Conservation (phyloP, 1,284 basidiomycete species). For the Schizopora paradoxa region DNA sequence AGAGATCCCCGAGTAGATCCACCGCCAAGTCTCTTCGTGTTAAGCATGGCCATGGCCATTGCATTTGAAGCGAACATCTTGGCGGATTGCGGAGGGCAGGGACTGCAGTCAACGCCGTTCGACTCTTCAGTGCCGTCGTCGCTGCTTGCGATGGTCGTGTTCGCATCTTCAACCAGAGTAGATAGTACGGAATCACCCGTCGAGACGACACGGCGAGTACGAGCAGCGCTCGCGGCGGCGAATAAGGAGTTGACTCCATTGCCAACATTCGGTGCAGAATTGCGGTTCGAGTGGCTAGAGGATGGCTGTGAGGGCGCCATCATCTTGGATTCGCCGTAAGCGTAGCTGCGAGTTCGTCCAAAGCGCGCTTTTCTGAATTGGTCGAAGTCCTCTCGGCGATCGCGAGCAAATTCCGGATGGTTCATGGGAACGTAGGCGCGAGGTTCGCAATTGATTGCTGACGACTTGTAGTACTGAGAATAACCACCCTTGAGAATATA, state of each 20-base stretch:
- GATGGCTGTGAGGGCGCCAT: conserved; percentile 25
- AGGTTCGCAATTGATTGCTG: conserved; percentile 71
- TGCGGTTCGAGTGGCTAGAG: conserved; percentile 26
- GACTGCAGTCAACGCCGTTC: conserved; percentile 69
- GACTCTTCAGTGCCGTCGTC: conserved; percentile 47
- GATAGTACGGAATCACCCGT: conserved; percentile 31
- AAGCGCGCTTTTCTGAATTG: conserved; percentile 88
- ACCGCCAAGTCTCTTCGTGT: conserved; percentile 3
- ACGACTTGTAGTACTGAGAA: conserved; percentile 76
- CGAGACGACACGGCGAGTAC: conserved; percentile 46
- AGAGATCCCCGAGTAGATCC: conserved; percentile 10
- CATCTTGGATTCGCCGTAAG: conserved; percentile 68
- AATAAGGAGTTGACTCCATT: conserved; percentile 48
- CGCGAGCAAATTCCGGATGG: conserved; percentile 76
- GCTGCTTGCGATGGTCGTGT: conserved; percentile 42
- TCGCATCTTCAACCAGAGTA: conserved; percentile 62
- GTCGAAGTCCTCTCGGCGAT: conserved; percentile 82
- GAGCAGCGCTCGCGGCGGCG: conserved; percentile 60
- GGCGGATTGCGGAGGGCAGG: conserved; percentile 64
- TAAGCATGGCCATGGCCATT: conserved; percentile 14
- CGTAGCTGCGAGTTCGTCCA: conserved; percentile 82
- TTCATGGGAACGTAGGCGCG: conserved; percentile 90
- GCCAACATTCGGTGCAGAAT: conserved; percentile 45
- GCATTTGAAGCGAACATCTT: neutral
- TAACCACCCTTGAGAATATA: conserved; percentile 98